Base-by-base conservation (phyloP, 2,329 filamentous ascomycete genomes). In the Ophiostoma triangulosporum region DNA sequence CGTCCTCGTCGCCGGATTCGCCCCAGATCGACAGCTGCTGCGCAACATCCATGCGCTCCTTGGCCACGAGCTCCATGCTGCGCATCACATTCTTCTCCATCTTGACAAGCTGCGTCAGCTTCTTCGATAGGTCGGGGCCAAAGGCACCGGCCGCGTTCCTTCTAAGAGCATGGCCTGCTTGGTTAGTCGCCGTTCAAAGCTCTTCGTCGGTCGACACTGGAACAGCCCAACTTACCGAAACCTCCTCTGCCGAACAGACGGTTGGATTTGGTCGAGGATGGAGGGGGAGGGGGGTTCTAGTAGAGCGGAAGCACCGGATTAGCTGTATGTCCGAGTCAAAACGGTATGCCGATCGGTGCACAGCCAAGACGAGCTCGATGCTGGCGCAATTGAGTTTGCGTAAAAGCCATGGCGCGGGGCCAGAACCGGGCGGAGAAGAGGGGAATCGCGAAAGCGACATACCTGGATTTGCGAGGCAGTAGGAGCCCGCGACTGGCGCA, bases 71-170 rank as follows among this genome's bases (percentile, higher is more conserved):
- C 68, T 98, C 93, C 77, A 97, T 83, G 68, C 89, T 96, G 69
- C 93, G 88, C 93, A 98, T 98, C 54, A 96, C 88, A 67, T 98
- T 97, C 83, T 98, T 98, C 75, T 98, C 93, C 93, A 98, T 98
- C 81, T 98, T 98, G 59, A 98, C 93, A 52, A 98, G 80, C 73
- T 95, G 88, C 38, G 90, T 88, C 58, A 98, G 83, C 79, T 98
- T 98, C 80, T 95, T 96, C 56, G 93, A 86, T 56, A 98, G 83
- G 64, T 98, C 93, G 55, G 90, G 80, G 58, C 80, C 79, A 60
- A 88, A 89, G 62, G 85, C 83, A 61, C 86, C 86, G 59, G 86
- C 84, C 43, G 83, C 78, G 65, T 84, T 84, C 65, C 81, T 78
- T 62, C 86, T 80, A 66, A 89, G 80, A 57, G 78, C 77, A 78